Evolutionary conservation across 1,139 yeast genomes (phyloP), one percentile per base, ranked within the genome.

Genomic region (Yamadazyma mexicana): DNA sequence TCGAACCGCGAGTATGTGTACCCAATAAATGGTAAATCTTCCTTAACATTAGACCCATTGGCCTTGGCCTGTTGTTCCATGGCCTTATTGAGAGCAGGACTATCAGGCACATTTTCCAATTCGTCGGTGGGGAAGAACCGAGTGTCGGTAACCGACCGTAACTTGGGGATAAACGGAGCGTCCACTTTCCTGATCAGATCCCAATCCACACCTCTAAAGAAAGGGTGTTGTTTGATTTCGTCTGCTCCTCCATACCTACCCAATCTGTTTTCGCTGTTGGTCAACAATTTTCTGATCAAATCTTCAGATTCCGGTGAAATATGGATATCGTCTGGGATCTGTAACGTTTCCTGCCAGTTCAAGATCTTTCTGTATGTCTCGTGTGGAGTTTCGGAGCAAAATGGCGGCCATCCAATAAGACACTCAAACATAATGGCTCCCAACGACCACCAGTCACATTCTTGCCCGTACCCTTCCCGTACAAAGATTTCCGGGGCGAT

Each of bases 361-460:
- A 94, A 73, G 57, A 92, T 92, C 76, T 92, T 94, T 44, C 95
- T 76, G 62, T 92, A 92, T 0, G 98, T 92, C 55, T 92, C 98
- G 53, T 91, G 97, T n/a, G 98, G 98, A 4, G 97, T 88, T 59
- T 92, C 98, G 1, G 96, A 86, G 66, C 98, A 94, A 66, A 92
- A 92, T 40, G 99, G 99, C 17, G 99, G 98, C 98, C 98, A 92
- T 15, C 99, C 99, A 48, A 92, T 88, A 48, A 92, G 72, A 71
- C 98, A 92, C 70, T 92, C 99, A 66, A 87, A 92, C 99, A 92
- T 92, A 59, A 92, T 92, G 1, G 98, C 96, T 20, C 99, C 99
- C 31, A 92, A 69, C 4, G 97, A 88, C 98, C 98, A 92, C 99
- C 99, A 92, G 62, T 92, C 99, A 67, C 99, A 94, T 61, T 92